A percentile compares a stretch with the other conserved stretches of the same genome.
Conservation (phyloP, 371 early-diverging fungal species). For the Mucor plumbeus region DNA sequence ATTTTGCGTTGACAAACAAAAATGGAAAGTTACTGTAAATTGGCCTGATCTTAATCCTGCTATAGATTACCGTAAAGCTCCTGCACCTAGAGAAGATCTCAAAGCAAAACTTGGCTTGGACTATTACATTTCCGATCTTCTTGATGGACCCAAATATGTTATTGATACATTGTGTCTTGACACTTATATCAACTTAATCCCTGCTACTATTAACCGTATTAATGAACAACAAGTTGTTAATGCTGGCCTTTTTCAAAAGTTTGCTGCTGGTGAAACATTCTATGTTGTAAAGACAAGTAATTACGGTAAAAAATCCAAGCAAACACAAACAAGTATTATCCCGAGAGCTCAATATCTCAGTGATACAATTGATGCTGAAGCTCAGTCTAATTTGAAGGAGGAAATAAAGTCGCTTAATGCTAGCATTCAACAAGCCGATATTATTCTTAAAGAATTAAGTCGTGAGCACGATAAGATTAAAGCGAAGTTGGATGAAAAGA, state of each 20-base stretch:
- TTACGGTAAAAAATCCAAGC: conserved; percentile 51
- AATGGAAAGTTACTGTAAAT: conserved; percentile 66
- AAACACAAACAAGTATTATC: conserved; percentile 47
- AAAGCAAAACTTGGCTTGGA: conserved; percentile 66
- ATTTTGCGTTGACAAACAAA: conserved; percentile 63
- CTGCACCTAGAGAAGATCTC: conserved; percentile 45
- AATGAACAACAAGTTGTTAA: conserved; percentile 52
- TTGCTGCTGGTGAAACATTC: conserved; percentile 54
- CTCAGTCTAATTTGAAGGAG: conserved; percentile 21
- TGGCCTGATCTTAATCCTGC: conserved; percentile 46
- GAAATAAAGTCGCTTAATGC: not conserved
- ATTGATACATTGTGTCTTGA: conserved; percentile 69
- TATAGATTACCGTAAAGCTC: conserved; percentile 41
- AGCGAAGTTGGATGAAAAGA: conserved; percentile 30
- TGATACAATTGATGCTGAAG: conserved; percentile 46
- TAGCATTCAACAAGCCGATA: conserved; percentile 35
- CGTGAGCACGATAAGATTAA: conserved; percentile 29
- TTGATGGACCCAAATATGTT: conserved; percentile 78
- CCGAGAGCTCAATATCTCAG: conserved; percentile 45
- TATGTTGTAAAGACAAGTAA: conserved; percentile 54
- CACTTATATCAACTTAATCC: conserved; percentile 63
- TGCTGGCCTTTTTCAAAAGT: conserved; percentile 38
- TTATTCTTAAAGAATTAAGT: conserved; percentile 42
- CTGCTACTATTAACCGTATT: conserved; percentile 48
- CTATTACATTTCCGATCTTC: conserved; percentile 70